Conservation (phyloP, 1,139 yeast genomes). For the Starmera stellimalicola region DNA sequence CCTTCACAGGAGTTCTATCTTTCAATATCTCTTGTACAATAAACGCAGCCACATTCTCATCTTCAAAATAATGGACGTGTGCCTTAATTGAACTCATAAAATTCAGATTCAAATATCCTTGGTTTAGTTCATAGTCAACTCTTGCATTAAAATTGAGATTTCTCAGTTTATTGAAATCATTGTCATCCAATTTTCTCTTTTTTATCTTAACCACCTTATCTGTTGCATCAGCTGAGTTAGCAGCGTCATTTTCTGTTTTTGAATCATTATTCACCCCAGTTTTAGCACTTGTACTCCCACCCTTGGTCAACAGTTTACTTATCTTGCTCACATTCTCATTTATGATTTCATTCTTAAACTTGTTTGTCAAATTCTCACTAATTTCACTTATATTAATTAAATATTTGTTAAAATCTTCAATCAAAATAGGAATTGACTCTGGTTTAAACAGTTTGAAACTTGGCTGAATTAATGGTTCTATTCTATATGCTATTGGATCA, state of each 20-base stretch:
- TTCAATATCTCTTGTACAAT: constrained; percentile 43
- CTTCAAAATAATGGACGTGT: constrained; percentile 84
- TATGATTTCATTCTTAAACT: constrained; percentile 10
- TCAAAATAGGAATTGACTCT: constrained; percentile 21
- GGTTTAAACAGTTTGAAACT: constrained; percentile 50
- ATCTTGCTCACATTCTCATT: constrained; percentile 6
- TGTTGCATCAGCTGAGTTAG: not conserved
- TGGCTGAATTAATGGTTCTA: constrained; percentile 69
- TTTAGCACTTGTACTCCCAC: not conserved
- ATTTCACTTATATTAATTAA: constrained; percentile 23
- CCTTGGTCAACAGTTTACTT: constrained; percentile 1
- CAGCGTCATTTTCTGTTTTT: not conserved
- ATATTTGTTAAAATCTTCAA: constrained; percentile 17
- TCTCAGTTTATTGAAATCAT: constrained; percentile 21
- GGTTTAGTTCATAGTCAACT: constrained; percentile 72
- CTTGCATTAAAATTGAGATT: constrained; percentile 61
- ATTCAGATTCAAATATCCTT: constrained; percentile 73
- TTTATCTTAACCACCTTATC: constrained; percentile 1
- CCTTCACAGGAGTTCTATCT: constrained; percentile 8
- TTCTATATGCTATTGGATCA: constrained; percentile 80
- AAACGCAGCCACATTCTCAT: constrained; percentile 75
- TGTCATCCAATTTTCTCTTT: constrained; percentile 2
- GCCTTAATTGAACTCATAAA: constrained; percentile 75
- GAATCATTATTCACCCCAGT: not conserved
- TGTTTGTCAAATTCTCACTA: constrained; percentile 31